These are phyloP conservation scores for Populus davidiana DNA, from an alignment of 345 rosid genomes.

Conservation along the genomic window DNA sequence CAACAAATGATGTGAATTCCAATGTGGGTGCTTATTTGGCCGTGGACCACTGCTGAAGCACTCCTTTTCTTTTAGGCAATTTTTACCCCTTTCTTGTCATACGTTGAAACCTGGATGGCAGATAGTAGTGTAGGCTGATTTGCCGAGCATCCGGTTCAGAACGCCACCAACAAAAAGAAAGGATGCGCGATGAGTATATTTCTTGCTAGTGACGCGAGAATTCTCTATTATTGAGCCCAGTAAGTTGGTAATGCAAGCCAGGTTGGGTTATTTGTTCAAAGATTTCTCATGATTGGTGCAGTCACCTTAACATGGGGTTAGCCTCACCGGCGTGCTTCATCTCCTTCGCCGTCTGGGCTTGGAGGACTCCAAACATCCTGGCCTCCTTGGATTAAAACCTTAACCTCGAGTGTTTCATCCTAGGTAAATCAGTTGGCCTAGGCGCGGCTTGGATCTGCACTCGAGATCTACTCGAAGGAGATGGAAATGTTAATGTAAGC, in stretches of 20 bases:
- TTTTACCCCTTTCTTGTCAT: background rate
- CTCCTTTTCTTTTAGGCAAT: background rate
- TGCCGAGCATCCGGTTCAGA: background rate
- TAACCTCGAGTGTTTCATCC: background rate
- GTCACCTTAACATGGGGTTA: background rate
- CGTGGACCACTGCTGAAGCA: background rate
- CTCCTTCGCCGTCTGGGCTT: no score
- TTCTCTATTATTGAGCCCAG: background rate
- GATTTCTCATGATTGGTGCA: background rate
- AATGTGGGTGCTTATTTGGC: background rate
- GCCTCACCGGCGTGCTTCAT: background rate
- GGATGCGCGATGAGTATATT: background rate
- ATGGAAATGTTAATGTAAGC: no score
- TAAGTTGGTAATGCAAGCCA: background rate
- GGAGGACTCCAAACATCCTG: background rate
- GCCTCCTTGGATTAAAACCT: background rate
- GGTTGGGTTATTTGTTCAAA: background rate
- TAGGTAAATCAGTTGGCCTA: no score
- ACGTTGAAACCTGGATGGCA: background rate
- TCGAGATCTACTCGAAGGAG: no score
- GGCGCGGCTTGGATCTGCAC: no score
- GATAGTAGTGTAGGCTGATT: background rate
- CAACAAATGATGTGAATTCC: constrained; percentile 57
- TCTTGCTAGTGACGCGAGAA: background rate
- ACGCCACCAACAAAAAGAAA: background rate